Evolutionary conservation across 2,329 filamentous ascomycete genomes (phyloP), one percentile per base, ranked within the genome.

Genomic region (Paracoccidioides lutzii): DNA sequence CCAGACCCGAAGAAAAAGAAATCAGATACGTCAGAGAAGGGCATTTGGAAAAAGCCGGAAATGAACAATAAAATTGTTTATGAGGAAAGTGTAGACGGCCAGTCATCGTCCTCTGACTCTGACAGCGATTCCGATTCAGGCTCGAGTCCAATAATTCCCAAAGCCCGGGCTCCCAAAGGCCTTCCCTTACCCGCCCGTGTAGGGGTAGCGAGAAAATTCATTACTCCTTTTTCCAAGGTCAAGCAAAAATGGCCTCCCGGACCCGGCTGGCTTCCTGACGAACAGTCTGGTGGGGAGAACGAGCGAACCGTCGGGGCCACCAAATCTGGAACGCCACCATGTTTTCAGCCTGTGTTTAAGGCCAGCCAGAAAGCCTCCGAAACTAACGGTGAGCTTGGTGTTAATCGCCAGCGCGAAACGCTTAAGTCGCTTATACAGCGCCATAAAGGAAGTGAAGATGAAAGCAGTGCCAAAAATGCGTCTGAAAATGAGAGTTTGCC

Each of bases 41-140:
- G 12, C 9, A 14, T 1, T n/a, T 15, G 4, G 33, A 9, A 15
- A 12, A n/a, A 41, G 28, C 33, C 15, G 5, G 28, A 32, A 28
- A 22, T 22, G n/a, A 22, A 33, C 9, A 52, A 41, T 12, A 32
- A n/a, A 35, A 42, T 33, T 32, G 12, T 14, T 15, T 38, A 41
- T 38, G 8, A 2, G 6, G n/a, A 22, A 38, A 28, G 12, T 38
- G 32, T 3, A 30, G 40, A 12, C 37, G 5, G 5, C 28, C 46
- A 50, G 6, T 14, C 38, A 22, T 9, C 38, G 42, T 38, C 42
- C 28, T 38, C 52, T 1, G 42, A 37, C 3, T 59, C 62, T 8
- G 61, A 58, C 15, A 57, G 52, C 5, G 62, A 65, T 12, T 60
- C 61, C 4, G 54, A 61, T 8, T 58, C 58, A 6, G 59, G 41